Percentiles rank a stretch among this genome's conserved stretches.
phyloP scores from a whole-genome alignment of 192 early-diverging fungal genomes.

The Umbelopsis sp. region DNA sequence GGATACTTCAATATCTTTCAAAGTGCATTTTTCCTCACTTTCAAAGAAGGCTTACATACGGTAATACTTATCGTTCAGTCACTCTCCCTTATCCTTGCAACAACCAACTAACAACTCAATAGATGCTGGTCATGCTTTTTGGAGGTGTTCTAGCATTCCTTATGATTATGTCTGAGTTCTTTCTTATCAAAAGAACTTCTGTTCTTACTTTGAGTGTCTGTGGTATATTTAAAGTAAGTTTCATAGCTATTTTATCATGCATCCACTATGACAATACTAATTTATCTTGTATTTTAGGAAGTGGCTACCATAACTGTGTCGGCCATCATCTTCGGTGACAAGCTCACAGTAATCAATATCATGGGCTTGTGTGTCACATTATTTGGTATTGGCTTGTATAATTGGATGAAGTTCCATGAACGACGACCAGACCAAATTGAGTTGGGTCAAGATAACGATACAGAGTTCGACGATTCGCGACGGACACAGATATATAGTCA shows the following conservation, averaged over 20 bases:
- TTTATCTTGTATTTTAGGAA: slow-evolving; percentile 59
- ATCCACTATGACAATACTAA: neutral
- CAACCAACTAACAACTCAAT: neutral
- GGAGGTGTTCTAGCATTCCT: slow-evolving; percentile 86
- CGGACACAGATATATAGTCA: slow-evolving; percentile 21
- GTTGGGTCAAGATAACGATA: neutral
- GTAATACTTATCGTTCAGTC: slow-evolving; percentile 8
- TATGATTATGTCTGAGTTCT: slow-evolving; percentile 88
- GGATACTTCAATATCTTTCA: slow-evolving; percentile 50
- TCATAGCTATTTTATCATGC: neutral
- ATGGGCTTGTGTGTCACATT: slow-evolving; percentile 79
- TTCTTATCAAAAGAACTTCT: slow-evolving; percentile 79
- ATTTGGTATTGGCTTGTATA: slow-evolving; percentile 79
- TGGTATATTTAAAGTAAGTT: slow-evolving; percentile 72
- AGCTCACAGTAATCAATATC: slow-evolving; percentile 72
- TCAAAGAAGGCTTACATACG: slow-evolving; percentile 38
- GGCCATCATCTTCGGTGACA: slow-evolving; percentile 78
- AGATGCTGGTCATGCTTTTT: slow-evolving; percentile 57
- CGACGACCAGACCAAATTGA: neutral
- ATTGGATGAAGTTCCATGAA: slow-evolving; percentile 64
- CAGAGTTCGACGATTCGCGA: neutral
- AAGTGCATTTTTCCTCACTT: slow-evolving; percentile 53
- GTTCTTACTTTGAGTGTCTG: slow-evolving; percentile 89
- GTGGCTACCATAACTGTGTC: slow-evolving; percentile 80
- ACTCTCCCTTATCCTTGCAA: no score